Evolutionary conservation across 1,139 yeast genomes (phyloP), one percentile per base, ranked within the genome.

Genomic region (Kazachstania sp.): DNA sequence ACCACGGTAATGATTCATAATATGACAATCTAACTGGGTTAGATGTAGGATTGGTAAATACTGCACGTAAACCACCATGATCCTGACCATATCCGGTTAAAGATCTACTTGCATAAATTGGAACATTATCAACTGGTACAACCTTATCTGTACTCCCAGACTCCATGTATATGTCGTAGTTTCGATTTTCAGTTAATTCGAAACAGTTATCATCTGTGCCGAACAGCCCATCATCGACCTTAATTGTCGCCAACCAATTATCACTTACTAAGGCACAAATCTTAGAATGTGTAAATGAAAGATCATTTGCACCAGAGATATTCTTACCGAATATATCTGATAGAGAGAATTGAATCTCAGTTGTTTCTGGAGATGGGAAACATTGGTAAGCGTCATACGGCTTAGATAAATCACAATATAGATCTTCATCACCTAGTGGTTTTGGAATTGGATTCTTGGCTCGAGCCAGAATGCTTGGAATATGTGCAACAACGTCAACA

Each of bases 1-100:
- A 92, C 98, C 98, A 92, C 0, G 99, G 99, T 34, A 88, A 71
- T 0, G 88, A 75, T 64, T 92, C 97, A 58, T 82, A 83, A 57
- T 86, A 86, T 1, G 79, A 69, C 45, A 88, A 71, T 3, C 68
- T 66, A 1, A 80, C 75, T 0, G 74, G 65, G 15, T 66, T 60
- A 6, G 70, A 61, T 0, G 78, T 68, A 0, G 90, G 86, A 60
- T 92, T 94, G 19, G 72, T 70, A 57, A 90, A 77, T 8, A 81
- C 84, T 0, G 85, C 78, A 63, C 97, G 80, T 54, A 92, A 72
- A 0, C 97, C 97, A 49, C 97, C 97, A 51, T 78, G 75, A 59
- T 87, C 97, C 62, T 84, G 94, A 2, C 96, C 90, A 60, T 83
- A 85, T 0, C 97, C 97, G 0, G 96, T 86, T 50, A 90, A 74